Evolutionary conservation across 2,329 filamentous ascomycete genomes (phyloP).

Genomic region (Penicillium sp.): DNA sequence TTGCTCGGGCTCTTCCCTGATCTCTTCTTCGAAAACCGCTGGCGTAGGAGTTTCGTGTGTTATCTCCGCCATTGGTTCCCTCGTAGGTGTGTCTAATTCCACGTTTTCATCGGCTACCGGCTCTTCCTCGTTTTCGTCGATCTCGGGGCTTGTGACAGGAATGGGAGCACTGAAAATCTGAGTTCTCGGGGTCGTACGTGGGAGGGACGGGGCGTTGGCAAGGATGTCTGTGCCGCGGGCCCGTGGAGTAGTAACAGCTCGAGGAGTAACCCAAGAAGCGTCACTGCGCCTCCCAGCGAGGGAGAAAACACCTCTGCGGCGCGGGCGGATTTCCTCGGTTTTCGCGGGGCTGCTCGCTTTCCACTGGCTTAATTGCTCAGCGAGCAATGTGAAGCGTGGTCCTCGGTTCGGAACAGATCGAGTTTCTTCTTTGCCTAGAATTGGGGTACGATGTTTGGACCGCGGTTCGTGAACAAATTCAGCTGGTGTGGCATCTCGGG

Average conservation of each 20-base stretch:
- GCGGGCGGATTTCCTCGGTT: conserved; percentile 32
- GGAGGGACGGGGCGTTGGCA: conserved; percentile 22
- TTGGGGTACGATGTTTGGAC: background rate
- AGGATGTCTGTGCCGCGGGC: background rate
- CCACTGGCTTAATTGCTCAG: conserved; percentile 67
- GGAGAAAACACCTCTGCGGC: conserved; percentile 42
- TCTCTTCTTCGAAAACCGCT: conserved; percentile 22
- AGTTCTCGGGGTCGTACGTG: conserved; percentile 9
- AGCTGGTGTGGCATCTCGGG: background rate
- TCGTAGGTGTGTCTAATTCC: conserved; percentile 1
- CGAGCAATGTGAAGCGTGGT: conserved; percentile 68
- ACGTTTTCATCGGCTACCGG: conserved; percentile 8
- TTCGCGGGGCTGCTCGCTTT: conserved; percentile 62
- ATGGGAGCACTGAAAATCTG: background rate
- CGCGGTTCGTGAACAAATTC: background rate
- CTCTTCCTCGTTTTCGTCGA: conserved; percentile 21
- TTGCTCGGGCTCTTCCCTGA: background rate
- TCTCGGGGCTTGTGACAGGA: background rate
- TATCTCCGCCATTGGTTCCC: conserved; percentile 25
- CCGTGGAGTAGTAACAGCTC: background rate
- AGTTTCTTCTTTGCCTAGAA: background rate
- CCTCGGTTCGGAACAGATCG: conserved; percentile 31
- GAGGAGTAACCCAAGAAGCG: background rate
- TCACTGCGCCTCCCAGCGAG: conserved; percentile 33
- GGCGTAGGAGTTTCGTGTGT: conserved; percentile 6